Conservation (phyloP, 306 rosid genomes). For the Corylus americana region DNA sequence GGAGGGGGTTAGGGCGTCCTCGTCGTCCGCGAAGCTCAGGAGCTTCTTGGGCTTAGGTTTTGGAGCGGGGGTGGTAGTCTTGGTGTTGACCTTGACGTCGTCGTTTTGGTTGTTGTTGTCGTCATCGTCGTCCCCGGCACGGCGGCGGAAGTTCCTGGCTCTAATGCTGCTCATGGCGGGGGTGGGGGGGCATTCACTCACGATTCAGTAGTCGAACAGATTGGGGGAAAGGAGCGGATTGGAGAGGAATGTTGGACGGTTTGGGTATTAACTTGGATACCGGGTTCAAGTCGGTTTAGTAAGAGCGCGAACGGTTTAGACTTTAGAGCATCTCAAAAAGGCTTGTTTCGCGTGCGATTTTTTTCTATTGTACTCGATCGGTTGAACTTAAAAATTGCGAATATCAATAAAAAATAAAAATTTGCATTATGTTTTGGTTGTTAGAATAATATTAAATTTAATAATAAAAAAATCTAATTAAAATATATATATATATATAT, state of each 20-base stretch:
- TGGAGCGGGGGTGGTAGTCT: constrained; percentile 28
- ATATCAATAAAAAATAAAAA: no score
- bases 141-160: constrained; percentile 89
- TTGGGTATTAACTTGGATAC: neutral
- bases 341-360: no score
- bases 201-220: neutral
- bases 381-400: no score
- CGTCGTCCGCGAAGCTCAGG: constrained; percentile 89
- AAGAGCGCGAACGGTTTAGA: neutral
- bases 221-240: neutral
- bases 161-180: constrained; percentile 63
- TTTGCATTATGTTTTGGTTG: no score
- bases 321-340: no score
- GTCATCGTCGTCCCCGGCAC: constrained; percentile 44
- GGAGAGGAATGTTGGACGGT: neutral
- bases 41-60: constrained; percentile 69
- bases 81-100: constrained; percentile 24
- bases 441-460: no score
- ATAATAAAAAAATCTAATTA: no score
- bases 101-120: constrained; percentile 40
- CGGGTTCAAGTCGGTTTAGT: neutral
- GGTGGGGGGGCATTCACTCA: neutral
- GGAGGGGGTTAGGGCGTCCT: constrained; percentile 46
- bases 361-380: no score
- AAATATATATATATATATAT: no score